phyloP scores from a whole-genome alignment of 2,329 filamentous ascomycete genomes.

The Colletotrichum sp. region DNA sequence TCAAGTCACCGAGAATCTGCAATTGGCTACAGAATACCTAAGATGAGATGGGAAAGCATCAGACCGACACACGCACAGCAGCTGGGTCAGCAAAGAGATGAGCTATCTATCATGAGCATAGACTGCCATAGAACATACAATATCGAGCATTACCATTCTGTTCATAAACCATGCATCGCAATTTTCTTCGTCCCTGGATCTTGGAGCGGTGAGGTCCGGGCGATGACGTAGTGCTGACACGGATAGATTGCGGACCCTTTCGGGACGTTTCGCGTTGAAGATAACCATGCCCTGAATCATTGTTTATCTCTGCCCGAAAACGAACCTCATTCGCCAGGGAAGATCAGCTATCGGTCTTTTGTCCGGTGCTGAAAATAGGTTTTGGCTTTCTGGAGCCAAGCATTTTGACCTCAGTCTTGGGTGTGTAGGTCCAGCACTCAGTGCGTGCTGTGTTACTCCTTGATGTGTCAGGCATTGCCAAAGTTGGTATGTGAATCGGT shows the following conservation, averaged over 20 bases:
- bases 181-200: background rate
- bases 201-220: background rate
- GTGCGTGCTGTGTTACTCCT: background rate
- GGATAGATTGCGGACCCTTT: constrained; percentile 1
- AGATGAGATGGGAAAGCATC: background rate
- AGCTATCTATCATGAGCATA: background rate
- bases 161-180: background rate
- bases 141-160: background rate
- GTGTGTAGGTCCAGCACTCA: background rate
- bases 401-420: background rate
- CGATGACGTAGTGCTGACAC: constrained; percentile 8
- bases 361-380: background rate
- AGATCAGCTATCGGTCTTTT: background rate
- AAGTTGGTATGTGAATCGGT: background rate
- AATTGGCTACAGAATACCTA: background rate
- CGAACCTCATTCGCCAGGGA: background rate
- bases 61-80: background rate
- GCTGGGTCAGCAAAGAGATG: background rate
- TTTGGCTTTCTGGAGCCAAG: background rate
- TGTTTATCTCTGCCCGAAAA: background rate
- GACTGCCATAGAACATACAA: background rate
- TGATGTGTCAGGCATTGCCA: background rate
- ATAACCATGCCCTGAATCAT: background rate
- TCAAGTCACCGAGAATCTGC: background rate
- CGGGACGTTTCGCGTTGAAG: background rate